phyloP scores from a whole-genome alignment of 2,329 filamentous ascomycete genomes.

The Penicillium freii region DNA sequence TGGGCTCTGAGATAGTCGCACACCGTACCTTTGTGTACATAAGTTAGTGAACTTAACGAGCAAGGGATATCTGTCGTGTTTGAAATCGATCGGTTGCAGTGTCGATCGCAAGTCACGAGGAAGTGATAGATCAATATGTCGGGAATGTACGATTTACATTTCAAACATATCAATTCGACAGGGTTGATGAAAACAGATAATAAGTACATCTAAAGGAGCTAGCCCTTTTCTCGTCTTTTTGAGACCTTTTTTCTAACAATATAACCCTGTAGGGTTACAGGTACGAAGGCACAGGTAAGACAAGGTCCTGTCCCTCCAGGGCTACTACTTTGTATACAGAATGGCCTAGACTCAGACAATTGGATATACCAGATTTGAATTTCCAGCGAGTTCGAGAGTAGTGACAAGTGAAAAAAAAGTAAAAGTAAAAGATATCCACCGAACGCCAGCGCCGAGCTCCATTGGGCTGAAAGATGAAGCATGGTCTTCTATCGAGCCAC shows the following conservation, averaged over 20 bases:
- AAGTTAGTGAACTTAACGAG: constrained; percentile 3
- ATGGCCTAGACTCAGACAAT: not conserved
- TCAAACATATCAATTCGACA: not conserved
- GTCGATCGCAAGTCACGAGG: constrained; percentile 3
- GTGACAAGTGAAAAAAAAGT: not conserved
- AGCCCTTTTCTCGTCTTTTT: not conserved
- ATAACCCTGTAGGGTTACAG: not conserved
- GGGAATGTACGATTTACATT: constrained; percentile 15
- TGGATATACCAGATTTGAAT: not conserved
- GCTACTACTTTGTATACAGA: not conserved
- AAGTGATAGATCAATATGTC: constrained; percentile 3
- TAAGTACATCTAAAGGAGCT: not conserved
- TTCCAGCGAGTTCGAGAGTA: not conserved
- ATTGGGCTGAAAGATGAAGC: not conserved
- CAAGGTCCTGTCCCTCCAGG: not conserved
- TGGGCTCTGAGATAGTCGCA: not conserved
- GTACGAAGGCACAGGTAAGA: not conserved
- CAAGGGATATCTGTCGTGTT: constrained; percentile 12
- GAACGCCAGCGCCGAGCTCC: constrained; percentile 2
- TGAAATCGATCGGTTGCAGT: not conserved
- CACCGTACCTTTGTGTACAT: not conserved
- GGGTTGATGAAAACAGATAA: not conserved
- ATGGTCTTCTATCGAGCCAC: constrained; percentile 43
- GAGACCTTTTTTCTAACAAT: not conserved
- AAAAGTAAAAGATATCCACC: not conserved